A percentile compares a stretch with the other conserved stretches of the same genome.
phyloP scores from a whole-genome alignment of 441 rosid species.

The Gossypium trilobum region DNA sequence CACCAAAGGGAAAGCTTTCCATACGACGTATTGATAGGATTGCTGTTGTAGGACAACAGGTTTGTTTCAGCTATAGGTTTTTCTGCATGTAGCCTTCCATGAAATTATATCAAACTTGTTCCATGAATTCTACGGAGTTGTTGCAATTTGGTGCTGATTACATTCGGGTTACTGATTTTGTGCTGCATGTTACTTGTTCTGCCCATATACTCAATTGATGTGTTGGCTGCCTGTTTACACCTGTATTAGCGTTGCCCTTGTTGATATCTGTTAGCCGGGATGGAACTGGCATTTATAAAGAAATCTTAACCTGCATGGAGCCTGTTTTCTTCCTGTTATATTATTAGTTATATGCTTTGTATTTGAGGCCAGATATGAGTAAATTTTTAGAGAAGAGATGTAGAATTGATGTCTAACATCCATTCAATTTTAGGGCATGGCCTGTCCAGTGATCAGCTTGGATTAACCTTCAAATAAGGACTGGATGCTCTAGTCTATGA shows the following conservation, averaged over 20 bases:
- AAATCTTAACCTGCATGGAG: slow-evolving; percentile 6
- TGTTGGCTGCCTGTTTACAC: background rate
- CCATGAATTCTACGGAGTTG: slow-evolving; percentile 10
- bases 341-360: background rate
- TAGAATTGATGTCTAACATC: background rate
- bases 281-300: background rate
- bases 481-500: slow-evolving; percentile 1
- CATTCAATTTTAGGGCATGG: slow-evolving; percentile 1
- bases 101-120: slow-evolving; percentile 20
- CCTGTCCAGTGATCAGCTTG: background rate
- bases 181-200: background rate
- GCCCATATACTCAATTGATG: background rate
- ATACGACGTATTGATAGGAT: slow-evolving; percentile 88
- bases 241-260: background rate
- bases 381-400: background rate
- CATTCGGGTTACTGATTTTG: background rate
- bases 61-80: slow-evolving; percentile 25
- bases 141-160: slow-evolving; percentile 3
- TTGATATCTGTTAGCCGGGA: background rate
- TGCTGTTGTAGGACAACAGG: slow-evolving; percentile 93
- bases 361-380: background rate
- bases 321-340: background rate
- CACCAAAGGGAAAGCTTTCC: slow-evolving; percentile 93
- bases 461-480: background rate
- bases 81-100: background rate